These are phyloP conservation scores for Mallotus repandus DNA, from an alignment of 441 rosid genomes.

Conservation along the genomic window DNA sequence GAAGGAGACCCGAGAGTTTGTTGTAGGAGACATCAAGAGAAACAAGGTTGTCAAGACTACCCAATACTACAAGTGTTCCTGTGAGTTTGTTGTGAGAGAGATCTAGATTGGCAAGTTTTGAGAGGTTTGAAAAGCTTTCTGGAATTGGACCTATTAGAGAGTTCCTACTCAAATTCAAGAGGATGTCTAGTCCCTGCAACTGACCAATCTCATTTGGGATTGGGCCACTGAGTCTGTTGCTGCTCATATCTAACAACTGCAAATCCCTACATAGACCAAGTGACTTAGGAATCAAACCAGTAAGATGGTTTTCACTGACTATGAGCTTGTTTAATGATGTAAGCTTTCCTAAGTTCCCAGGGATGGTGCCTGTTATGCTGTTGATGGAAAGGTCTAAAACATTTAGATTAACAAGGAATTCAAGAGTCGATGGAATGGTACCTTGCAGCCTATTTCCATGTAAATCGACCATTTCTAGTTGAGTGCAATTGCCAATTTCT, in stretches of 20 bases:
- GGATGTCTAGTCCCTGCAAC: conserved; percentile 58
- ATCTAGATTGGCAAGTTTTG: conserved; percentile 63
- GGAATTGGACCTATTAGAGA: conserved; percentile 58
- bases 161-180: conserved; percentile 64
- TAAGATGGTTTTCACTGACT: conserved; percentile 46
- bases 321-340: conserved; percentile 56
- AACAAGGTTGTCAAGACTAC: conserved; percentile 57
- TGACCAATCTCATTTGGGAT: conserved; percentile 56
- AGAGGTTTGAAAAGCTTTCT: conserved; percentile 49
- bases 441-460: conserved; percentile 51
- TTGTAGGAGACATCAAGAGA: conserved; percentile 59
- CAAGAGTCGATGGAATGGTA: conserved; percentile 48
- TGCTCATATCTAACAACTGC: conserved; percentile 64
- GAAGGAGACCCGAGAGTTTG: conserved; percentile 57
- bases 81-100: conserved; percentile 68
- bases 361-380: conserved; percentile 46
- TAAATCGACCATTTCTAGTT: conserved; percentile 68
- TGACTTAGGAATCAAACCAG: conserved; percentile 55
- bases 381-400: conserved; percentile 63
- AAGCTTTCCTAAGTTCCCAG: conserved; percentile 55
- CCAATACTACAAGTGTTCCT: conserved; percentile 42
- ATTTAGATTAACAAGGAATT: conserved; percentile 45
- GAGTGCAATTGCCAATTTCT: conserved; percentile 56
- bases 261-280: conserved; percentile 58
- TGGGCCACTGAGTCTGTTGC: conserved; percentile 50